Evolutionary conservation across 176 grass and related monocot genomes (phyloP), one percentile per base, ranked within the genome.

Genomic region (Areca catechu): DNA sequence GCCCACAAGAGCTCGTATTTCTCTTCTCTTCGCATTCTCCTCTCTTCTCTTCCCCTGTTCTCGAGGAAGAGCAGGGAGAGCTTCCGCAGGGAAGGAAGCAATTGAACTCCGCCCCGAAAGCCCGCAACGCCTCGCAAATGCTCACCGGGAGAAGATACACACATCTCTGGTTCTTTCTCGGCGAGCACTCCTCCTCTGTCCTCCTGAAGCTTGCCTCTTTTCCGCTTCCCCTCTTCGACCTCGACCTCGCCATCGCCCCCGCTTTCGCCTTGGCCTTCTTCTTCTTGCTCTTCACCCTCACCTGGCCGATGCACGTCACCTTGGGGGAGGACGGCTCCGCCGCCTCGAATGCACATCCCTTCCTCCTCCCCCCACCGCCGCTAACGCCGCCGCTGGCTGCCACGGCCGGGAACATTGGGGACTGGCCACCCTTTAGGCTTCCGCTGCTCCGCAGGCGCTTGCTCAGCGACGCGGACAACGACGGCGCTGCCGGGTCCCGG

Each of bases 251-350:
- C n/a, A 81, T 70, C 3, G 28, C 71, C 7, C 24, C 51, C 15
- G 67, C 52, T 18, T 19, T 23, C 47, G 66, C 63, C 82, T 85
- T 29, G 70, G 51, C 80, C 75, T 83, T 62, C 74, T 82, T 80
- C 74, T 88, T 90, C 37, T 85, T 82, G 30, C 87, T 86, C 70
- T 98, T 98, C 47, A 96, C 86, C 5, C 83, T 67, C 43, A 96
- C 91, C 66, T 96, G 86, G 43, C 91, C 86, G 56, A 96, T 96
- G 80, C 91, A 96, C 51, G 91, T 96, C 19, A 96, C 91, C 78
- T 96, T 96, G 3, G 91, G 91, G 1, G 91, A 90, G n/a, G 91
- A 86, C 0, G 91, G 91, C 75, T 96, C 91, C 2, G 83, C 77
- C 4, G 83, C 84, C 55, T 96, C 91, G 24, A 90, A 75, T 1